Evolutionary conservation across 441 rosid species (phyloP).

Genomic region (Aleurites moluccanus): DNA sequence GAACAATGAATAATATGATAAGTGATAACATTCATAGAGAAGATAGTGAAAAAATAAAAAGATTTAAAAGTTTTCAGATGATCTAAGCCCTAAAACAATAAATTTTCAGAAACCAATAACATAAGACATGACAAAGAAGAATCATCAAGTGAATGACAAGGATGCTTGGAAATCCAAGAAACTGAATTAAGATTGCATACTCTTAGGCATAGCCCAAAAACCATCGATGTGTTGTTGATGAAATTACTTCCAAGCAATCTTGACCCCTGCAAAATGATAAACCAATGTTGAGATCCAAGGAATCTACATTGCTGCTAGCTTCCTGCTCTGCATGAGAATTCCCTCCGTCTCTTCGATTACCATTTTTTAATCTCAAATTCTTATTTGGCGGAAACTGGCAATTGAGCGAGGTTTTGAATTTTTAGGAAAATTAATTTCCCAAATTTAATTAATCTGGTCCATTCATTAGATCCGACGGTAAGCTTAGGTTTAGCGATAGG

Average conservation of each 20-base stretch:
- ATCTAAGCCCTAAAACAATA: not conserved
- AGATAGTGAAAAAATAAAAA: not conserved
- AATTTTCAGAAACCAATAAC: not conserved
- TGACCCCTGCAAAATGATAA: slow-evolving; percentile 66
- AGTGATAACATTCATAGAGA: not conserved
- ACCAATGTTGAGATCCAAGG: slow-evolving; percentile 14
- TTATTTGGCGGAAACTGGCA: not conserved
- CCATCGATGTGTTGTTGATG: slow-evolving; percentile 94
- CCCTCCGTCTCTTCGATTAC: not conserved
- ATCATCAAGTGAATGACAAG: slow-evolving; percentile 13
- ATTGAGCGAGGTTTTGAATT: not conserved
- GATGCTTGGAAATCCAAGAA: slow-evolving; percentile 21
- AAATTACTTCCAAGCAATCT: slow-evolving; percentile 89
- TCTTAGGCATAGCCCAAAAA: slow-evolving; percentile 80
- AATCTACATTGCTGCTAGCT: slow-evolving; percentile 14
- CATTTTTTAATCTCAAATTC: not conserved
- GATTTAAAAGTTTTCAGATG: not conserved
- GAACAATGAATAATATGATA: slow-evolving; percentile 13
- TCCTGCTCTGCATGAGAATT: not conserved
- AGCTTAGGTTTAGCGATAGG: no score
- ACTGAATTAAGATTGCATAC: slow-evolving; percentile 46
- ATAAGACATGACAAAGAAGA: slow-evolving; percentile 9
- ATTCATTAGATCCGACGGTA: not conserved
- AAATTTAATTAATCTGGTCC: not conserved
- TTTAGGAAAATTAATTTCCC: not conserved